Percentiles rank a stretch among this genome's conserved stretches.
phyloP scores from a whole-genome alignment of 169 alveolate genomes.

The Plasmodium billcollinsi region DNA sequence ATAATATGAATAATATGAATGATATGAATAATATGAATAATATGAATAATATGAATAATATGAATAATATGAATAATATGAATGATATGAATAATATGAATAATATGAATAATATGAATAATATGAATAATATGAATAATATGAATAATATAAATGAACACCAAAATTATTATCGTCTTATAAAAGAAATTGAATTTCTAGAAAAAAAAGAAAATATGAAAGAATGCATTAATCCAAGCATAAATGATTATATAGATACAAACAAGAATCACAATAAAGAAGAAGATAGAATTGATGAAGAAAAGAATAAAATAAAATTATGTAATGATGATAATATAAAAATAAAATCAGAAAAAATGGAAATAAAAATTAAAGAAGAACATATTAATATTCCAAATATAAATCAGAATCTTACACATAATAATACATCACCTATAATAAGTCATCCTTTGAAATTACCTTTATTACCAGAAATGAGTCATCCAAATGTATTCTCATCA shows the following conservation, averaged over 20 bases:
- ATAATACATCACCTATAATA: conserved; percentile 3
- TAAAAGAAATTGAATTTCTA: conserved; percentile 62
- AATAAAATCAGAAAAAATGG: not conserved
- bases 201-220: conserved; percentile 56
- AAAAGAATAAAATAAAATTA: not conserved
- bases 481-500: conserved; percentile 27
- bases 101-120: not conserved
- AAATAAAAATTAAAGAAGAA: conserved; percentile 9
- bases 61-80: not conserved
- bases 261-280: not conserved
- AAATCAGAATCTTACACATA: conserved; percentile 29
- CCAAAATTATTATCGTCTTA: conserved; percentile 56
- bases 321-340: not conserved
- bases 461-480: conserved; percentile 54
- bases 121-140: not conserved
- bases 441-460: conserved; percentile 55
- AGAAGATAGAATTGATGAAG: not conserved
- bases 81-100: not conserved
- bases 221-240: not conserved
- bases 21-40: not conserved
- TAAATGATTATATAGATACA: conserved; percentile 1
- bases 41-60: conserved; percentile 10
- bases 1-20: not conserved
- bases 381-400: not conserved
- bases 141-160: conserved; percentile 26